These are phyloP conservation scores for Chalciporus sp. DNA, from an alignment of 1,284 basidiomycete genomes.

Conservation along the genomic window DNA sequence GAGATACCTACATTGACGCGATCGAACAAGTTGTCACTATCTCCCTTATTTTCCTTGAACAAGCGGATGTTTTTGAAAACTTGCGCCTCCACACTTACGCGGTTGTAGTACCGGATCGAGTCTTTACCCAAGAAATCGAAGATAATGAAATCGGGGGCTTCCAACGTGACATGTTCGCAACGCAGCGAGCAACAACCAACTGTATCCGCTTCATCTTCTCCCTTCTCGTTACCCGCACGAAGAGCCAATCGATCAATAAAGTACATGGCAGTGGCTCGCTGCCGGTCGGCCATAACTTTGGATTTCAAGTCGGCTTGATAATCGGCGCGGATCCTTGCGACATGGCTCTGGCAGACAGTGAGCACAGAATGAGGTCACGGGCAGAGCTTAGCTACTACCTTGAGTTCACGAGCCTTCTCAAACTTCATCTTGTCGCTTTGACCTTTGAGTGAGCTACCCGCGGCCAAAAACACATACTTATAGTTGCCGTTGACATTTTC, in stretches of 20 bases:
- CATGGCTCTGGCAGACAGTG: conserved; percentile 65
- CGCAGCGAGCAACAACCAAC: conserved; percentile 96
- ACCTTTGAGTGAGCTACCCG: conserved; percentile 92
- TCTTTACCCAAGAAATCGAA: conserved; percentile 99
- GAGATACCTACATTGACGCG: conserved; percentile 72
- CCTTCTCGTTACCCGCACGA: conserved; percentile 97
- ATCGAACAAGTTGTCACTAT: conserved; percentile 92
- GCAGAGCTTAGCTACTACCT: conserved; percentile 50
- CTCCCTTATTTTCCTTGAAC: conserved; percentile 88
- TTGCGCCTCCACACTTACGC: conserved; percentile 83
- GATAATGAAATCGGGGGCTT: conserved; percentile 81
- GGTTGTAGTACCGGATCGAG: conserved; percentile 94
- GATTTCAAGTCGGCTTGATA: conserved; percentile 84
- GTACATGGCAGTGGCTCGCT: conserved; percentile 95
- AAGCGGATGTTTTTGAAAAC: conserved; percentile 91
- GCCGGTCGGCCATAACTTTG: conserved; percentile 91
- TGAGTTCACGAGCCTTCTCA: conserved; percentile 93
- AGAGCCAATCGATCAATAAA: conserved; percentile 95
- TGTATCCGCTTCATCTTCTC: conserved; percentile 96
- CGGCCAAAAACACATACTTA: conserved; percentile 96
- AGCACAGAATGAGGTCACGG: conserved; percentile 3
- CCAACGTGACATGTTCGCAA: conserved; percentile 91
- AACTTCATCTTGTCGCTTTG: conserved; percentile 97
- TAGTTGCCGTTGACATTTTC: conserved; percentile 92
- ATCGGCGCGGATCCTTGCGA: conserved; percentile 86